phyloP scores from a whole-genome alignment of 73 alveolate species.

The Paraurostyla sp. region DNA sequence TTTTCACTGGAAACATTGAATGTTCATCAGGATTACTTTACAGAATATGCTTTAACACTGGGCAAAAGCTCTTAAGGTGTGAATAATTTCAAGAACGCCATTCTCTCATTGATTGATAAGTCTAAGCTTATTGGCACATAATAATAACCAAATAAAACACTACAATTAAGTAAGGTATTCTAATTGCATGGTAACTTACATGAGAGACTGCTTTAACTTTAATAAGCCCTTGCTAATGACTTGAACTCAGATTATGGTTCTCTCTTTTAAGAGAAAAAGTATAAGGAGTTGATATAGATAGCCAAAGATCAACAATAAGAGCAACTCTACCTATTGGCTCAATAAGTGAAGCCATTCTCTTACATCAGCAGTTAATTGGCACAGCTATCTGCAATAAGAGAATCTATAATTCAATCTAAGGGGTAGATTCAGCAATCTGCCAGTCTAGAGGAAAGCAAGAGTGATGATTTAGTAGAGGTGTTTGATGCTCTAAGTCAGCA shows the following conservation, averaged over 20 bases:
- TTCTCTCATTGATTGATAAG: conserved; percentile 53
- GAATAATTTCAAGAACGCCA: conserved; percentile 34
- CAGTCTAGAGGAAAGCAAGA: too few species aligned
- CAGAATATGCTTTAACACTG: conserved; percentile 49
- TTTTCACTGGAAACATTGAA: conserved; percentile 40
- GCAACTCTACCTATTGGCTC: not conserved
- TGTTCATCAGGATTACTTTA: conserved; percentile 29
- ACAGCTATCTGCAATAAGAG: not conserved
- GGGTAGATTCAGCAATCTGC: too few species aligned
- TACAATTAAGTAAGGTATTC: not conserved
- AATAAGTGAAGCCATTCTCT: not conserved
- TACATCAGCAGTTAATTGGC: not conserved
- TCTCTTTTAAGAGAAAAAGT: conserved; percentile 61
- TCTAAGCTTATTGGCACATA: conserved; percentile 46
- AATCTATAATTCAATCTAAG: not conserved
- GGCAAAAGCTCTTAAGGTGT: conserved; percentile 49
- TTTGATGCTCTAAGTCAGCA: too few species aligned
- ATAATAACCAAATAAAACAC: not conserved
- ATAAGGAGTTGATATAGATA: conserved; percentile 42
- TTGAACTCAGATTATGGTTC: conserved; percentile 55
- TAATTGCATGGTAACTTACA: conserved; percentile 46
- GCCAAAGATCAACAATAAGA: conserved; percentile 36
- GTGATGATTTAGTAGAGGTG: too few species aligned
- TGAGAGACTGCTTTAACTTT: conserved; percentile 1
- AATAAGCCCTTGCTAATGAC: not conserved